These are phyloP conservation scores for Calonectria naviculata DNA, from an alignment of 2,329 filamentous ascomycete genomes.

Conservation along the genomic window DNA sequence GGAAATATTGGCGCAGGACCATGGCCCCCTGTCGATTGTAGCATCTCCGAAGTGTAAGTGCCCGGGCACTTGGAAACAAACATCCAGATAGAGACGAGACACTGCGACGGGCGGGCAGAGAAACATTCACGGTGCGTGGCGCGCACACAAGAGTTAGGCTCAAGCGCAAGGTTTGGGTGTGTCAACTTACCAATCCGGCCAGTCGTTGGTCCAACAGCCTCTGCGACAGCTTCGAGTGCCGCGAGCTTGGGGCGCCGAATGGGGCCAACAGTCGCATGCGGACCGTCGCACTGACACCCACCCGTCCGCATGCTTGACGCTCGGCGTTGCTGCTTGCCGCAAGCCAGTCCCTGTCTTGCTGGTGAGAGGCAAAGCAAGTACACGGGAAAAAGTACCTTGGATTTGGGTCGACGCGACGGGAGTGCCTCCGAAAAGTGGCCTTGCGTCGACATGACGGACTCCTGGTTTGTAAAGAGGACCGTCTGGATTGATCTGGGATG, in stretches of 20 bases:
- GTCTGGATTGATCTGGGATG: background rate
- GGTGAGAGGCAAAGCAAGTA: background rate
- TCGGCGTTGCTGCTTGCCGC: background rate
- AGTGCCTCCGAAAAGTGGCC: background rate
- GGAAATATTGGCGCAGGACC: conserved; percentile 19
- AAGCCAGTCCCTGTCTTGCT: background rate
- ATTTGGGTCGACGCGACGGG: background rate
- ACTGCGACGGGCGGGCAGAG: background rate
- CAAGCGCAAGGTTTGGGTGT: background rate
- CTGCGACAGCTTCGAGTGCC: background rate
- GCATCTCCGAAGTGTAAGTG: conserved; percentile 2
- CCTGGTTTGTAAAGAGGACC: background rate
- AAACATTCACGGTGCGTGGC: background rate
- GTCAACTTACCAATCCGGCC: background rate
- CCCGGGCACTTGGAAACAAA: conserved; percentile 3
- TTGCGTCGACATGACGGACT: conserved; percentile 1
- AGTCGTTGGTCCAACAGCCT: background rate
- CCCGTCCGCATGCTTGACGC: background rate
- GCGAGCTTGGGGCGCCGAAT: background rate
- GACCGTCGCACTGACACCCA: conserved; percentile 10
- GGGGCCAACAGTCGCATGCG: conserved; percentile 9
- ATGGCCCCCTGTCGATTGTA: background rate
- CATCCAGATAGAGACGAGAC: background rate
- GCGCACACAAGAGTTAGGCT: background rate
- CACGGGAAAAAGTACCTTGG: background rate